Base-by-base conservation (phyloP, 192 early-diverging fungal species). In the Lobosporangium transversale region DNA sequence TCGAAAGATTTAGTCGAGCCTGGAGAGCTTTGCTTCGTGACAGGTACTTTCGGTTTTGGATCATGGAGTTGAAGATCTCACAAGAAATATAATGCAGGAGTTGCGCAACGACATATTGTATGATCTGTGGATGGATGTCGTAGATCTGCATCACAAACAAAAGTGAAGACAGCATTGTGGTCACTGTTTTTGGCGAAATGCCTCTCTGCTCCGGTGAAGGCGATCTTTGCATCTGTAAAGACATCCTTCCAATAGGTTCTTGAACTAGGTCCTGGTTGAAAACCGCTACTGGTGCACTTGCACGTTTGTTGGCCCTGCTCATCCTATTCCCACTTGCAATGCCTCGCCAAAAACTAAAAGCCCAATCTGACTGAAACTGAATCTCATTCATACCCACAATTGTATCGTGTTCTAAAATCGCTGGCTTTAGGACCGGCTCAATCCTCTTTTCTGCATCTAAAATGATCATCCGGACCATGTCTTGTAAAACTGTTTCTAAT, bases 21-120 rank as follows among this genome's bases (percentile, higher is more conserved):
- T 91, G 93, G 53, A 94, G 82, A 2, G 97, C 94, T 47, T 89
- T 90, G 17, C 89, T 87, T 6, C 95, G 92, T 63, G 89, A 89
- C 65, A 90, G 81, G 35, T 88, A 87, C 48, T 90, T 88, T 31
- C 85, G 88, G 35, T 87, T 89, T 0, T 86, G 86, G 53, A 98
- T 76, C 64, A 98, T 91, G 6, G 85, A 86, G 75, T 98, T 98
- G 70, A 98, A 95, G 37, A 93, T 55, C 79, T 90, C 91, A 54
- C 87, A 84, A 29, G 89, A 86, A 29, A 95, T 70, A 62, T 86
- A 91, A 78, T 94, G 89, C 65, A 95, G 88, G 29, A 95, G 56
- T 68, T 97, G 94, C 33, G 83, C 78, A 45, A 95, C 58, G 12
- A 89, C 79, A 50, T 93, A 89, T 58, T 89, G 85, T 24, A 87